Evolutionary conservation across 768 basidiomycete genomes (phyloP).

Genomic region (Hortiboletus campestris): DNA sequence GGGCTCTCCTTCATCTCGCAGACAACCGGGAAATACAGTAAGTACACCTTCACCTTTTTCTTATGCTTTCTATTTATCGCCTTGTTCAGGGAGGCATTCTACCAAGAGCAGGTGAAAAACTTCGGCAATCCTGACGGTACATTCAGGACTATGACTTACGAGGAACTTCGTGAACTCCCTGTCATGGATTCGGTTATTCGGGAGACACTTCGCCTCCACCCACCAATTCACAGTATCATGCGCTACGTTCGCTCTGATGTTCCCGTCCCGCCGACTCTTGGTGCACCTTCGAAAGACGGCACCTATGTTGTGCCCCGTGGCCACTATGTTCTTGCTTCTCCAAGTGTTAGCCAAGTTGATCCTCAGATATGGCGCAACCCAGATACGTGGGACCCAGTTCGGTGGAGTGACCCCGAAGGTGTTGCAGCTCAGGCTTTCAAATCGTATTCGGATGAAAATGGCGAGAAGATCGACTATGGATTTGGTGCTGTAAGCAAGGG

Average conservation of each 20-base stretch:
- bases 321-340: constrained; percentile 85
- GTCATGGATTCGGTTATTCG: constrained; percentile 87
- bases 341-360: constrained; percentile 86
- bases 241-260: constrained; percentile 88
- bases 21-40: constrained; percentile 71
- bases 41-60: constrained; percentile 28
- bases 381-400: constrained; percentile 67
- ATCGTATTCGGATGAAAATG: constrained; percentile 68
- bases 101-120: constrained; percentile 82
- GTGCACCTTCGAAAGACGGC: constrained; percentile 70
- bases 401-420: constrained; percentile 87
- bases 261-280: constrained; percentile 74
- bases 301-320: constrained; percentile 89
- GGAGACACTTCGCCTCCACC: constrained; percentile 90
- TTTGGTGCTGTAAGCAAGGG: constrained; percentile 96
- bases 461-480: constrained; percentile 94
- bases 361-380: constrained; percentile 77
- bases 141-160: constrained; percentile 78
- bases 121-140: constrained; percentile 80
- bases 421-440: constrained; percentile 76
- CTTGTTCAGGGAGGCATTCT: constrained; percentile 68
- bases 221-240: constrained; percentile 95
- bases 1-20: constrained; percentile 88
- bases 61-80: not conserved
- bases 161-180: constrained; percentile 80